Conservation (phyloP, 2,329 filamentous ascomycete genomes). For the Fusarium stilboides region DNA sequence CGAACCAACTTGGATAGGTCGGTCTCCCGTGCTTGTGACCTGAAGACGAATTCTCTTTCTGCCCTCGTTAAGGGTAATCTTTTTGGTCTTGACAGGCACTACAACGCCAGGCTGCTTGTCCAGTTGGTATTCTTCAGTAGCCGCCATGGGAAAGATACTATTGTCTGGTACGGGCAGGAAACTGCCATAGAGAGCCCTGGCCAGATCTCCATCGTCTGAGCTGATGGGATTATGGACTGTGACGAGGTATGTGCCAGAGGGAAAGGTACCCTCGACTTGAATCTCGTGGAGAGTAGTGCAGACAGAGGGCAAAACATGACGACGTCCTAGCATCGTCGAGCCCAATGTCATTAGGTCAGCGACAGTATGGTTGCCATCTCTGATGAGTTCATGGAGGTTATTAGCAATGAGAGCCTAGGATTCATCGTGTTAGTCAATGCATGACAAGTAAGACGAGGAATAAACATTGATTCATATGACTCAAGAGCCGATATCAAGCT, state of each 20-base stretch:
- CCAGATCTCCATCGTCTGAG: constrained; percentile 87
- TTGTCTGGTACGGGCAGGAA: constrained; percentile 85
- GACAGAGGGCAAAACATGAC: constrained; percentile 90
- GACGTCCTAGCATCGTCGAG: constrained; percentile 91
- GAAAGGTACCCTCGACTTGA: constrained; percentile 95
- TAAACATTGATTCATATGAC: constrained; percentile 1
- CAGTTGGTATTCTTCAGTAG: constrained; percentile 75
- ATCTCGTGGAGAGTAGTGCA: constrained; percentile 84
- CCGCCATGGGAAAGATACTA: constrained; percentile 76
- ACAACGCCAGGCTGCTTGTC: constrained; percentile 85
- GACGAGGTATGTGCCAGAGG: constrained; percentile 90
- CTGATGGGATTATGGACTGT: constrained; percentile 93
- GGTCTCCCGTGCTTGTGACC: constrained; percentile 89
- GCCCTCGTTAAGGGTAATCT: constrained; percentile 80
- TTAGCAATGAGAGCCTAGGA: constrained; percentile 83
- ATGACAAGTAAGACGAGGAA: constrained; percentile 2
- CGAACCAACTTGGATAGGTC: constrained; percentile 92
- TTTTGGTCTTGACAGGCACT: constrained; percentile 76
- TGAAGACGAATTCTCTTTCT: constrained; percentile 80
- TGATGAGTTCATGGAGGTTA: constrained; percentile 95
- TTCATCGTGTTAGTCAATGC: constrained; percentile 18
- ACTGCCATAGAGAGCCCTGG: constrained; percentile 89
- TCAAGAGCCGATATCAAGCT: not conserved
- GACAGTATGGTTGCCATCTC: constrained; percentile 93
- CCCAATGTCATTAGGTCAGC: constrained; percentile 94